These are phyloP conservation scores for Penicillium sp. DNA, from an alignment of 2,329 filamentous ascomycete species.

Conservation along the genomic window DNA sequence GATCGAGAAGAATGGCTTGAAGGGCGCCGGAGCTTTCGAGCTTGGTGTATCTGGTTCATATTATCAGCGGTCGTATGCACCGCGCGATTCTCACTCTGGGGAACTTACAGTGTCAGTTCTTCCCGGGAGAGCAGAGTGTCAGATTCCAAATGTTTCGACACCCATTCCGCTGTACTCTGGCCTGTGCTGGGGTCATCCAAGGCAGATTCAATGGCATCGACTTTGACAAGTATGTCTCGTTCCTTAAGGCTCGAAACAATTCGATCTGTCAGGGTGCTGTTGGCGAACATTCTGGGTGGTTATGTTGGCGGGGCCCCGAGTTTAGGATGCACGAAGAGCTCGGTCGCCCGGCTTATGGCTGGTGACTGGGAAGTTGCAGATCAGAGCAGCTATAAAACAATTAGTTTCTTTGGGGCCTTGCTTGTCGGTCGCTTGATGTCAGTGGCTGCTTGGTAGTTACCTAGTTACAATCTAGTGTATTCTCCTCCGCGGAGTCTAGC, in stretches of 20 bases:
- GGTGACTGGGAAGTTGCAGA: background rate
- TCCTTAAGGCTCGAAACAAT: conserved; percentile 31
- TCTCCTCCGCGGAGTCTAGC: conserved; percentile 1
- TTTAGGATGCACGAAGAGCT: conserved; percentile 5
- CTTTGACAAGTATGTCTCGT: conserved; percentile 29
- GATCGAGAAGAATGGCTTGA: conserved; percentile 27
- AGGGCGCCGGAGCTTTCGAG: conserved; percentile 35
- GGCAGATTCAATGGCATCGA: conserved; percentile 29
- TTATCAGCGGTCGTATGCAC: background rate
- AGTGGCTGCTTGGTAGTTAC: too few species aligned
- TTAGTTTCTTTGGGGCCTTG: background rate
- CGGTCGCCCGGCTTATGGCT: conserved; percentile 1
- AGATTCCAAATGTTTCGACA: conserved; percentile 29
- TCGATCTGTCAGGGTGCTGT: conserved; percentile 6
- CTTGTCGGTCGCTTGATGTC: too few species aligned
- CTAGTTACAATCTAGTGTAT: background rate
- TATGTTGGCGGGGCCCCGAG: conserved; percentile 9
- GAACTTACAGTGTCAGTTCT: conserved; percentile 37
- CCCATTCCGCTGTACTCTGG: conserved; percentile 32
- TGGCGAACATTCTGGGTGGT: too few species aligned
- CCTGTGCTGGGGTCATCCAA: conserved; percentile 22
- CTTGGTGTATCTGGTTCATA: conserved; percentile 31
- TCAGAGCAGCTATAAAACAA: background rate
- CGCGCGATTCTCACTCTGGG: background rate
- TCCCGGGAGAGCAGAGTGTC: conserved; percentile 42